These are phyloP conservation scores for Colletotrichum liriopes DNA, from an alignment of 2,329 filamentous ascomycete species.

Conservation along the genomic window DNA sequence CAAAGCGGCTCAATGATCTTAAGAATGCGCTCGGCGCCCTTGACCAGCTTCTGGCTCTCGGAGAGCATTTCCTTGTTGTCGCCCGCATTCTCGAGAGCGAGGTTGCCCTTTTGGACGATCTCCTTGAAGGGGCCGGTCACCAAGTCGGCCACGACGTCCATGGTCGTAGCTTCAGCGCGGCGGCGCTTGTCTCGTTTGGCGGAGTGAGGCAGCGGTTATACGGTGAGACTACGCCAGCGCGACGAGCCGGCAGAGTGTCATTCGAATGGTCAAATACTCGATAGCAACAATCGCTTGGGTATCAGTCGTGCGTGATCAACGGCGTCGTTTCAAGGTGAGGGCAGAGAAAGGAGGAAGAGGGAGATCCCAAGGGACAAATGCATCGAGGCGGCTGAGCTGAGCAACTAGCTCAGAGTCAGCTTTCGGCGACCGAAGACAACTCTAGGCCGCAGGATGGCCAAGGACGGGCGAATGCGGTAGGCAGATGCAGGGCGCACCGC, in stretches of 20 bases:
- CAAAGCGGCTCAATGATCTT: slow-evolving; percentile 68
- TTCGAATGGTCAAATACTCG: not conserved
- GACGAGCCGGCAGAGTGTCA: not conserved
- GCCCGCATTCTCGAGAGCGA: slow-evolving; percentile 64
- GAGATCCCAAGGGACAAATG: not conserved
- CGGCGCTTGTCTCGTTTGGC: not conserved
- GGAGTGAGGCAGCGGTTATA: not conserved
- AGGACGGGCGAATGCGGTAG: slow-evolving; percentile 19
- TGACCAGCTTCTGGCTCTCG: slow-evolving; percentile 63
- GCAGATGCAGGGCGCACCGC: slow-evolving; percentile 36
- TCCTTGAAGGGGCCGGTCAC: slow-evolving; percentile 68
- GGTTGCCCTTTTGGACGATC: slow-evolving; percentile 66
- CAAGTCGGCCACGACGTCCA: slow-evolving; percentile 61
- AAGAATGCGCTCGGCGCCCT: slow-evolving; percentile 65
- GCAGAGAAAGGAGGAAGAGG: not conserved
- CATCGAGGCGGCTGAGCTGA: slow-evolving; percentile 19
- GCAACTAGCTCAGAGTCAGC: slow-evolving; percentile 24
- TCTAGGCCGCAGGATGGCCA: slow-evolving; percentile 28
- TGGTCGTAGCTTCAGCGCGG: slow-evolving; percentile 42
- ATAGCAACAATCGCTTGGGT: not conserved
- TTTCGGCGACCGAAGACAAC: slow-evolving; percentile 19
- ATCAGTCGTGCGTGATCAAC: not conserved
- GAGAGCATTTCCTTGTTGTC: slow-evolving; percentile 64
- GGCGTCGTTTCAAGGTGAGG: not conserved
- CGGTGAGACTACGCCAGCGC: not conserved